Conservation (phyloP, 306 rosid genomes). For the Biancaea sappan region DNA sequence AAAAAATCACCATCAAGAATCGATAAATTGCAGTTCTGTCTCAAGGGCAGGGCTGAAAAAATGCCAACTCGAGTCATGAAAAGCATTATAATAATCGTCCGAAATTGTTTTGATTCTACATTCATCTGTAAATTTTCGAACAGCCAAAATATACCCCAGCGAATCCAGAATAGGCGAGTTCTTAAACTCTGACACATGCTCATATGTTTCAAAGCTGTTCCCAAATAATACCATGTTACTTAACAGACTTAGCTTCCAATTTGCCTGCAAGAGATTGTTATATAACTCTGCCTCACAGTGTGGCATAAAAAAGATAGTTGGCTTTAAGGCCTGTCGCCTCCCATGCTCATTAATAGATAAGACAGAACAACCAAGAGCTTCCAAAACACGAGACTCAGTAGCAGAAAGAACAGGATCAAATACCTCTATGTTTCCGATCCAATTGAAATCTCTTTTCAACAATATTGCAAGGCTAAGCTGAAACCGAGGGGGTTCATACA, state of each 20-base stretch:
- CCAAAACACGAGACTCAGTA: constrained; percentile 57
- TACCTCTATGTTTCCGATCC: constrained; percentile 72
- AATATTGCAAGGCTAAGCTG: constrained; percentile 68
- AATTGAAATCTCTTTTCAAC: constrained; percentile 52
- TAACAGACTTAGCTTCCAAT: constrained; percentile 63
- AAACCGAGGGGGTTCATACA: constrained; percentile 61
- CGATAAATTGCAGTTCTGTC: constrained; percentile 35
- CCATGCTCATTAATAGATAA: constrained; percentile 71
- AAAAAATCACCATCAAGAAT: constrained; percentile 33
- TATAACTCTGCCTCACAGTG: constrained; percentile 82
- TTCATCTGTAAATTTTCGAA: constrained; percentile 40
- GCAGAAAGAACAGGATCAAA: constrained; percentile 83
- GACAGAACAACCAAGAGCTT: constrained; percentile 65
- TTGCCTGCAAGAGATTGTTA: constrained; percentile 69
- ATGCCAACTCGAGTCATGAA: constrained; percentile 81
- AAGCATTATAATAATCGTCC: constrained; percentile 55
- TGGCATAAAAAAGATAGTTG: constrained; percentile 81
- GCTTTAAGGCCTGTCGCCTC: constrained; percentile 54
- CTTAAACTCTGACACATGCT: constrained; percentile 47
- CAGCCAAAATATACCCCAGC: constrained; percentile 34
- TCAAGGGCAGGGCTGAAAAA: constrained; percentile 55
- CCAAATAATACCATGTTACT: constrained; percentile 63
- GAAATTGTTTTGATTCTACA: constrained; percentile 45
- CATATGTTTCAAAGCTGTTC: constrained; percentile 71
- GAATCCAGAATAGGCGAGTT: constrained; percentile 42